Base-by-base conservation (phyloP, 495 filamentous ascomycete species). In the Cudoniella acicularis region DNA sequence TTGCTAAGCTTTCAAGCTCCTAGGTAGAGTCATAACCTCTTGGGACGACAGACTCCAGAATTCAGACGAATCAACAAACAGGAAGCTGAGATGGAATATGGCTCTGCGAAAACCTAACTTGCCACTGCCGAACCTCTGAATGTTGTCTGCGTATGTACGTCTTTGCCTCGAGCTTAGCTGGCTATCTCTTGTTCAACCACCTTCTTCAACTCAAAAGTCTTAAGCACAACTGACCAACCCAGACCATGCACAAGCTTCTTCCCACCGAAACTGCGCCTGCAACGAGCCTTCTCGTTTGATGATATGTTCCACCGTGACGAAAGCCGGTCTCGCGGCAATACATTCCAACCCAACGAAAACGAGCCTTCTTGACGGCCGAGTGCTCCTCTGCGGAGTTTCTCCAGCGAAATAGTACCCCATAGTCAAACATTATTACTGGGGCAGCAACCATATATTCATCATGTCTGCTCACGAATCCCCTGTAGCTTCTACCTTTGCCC, bases 381-480 rank as follows among this genome's bases (percentile, higher is more conserved):
- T n/a, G n/a, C n/a, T n/a, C n/a, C n/a, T n/a, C n/a, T n/a, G n/a
- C n/a, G n/a, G n/a, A n/a, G n/a, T n/a, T n/a, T n/a, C n/a, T n/a
- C 16, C 8, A 30, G 10, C 13, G 18, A 21, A 9, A 23, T 36
- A 45, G 6, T 30, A 45, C 18, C 11, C 45, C 8, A 48, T 24
- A 30, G 4, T 9, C 49, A 22, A 9, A 9, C 49, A 25, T 9
- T 52, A 10, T 9, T 26, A 25, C 11, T 30, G 49, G 4, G 3
- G 17, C 49, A 52, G 4, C 18, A 52, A 26, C n/a, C 47, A 6
- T 50, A 8, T 18, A 17, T 41, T 22, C 47, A 56, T 17, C 17
- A 68, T 68, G 65, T 68, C 65, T 43, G 22, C 54, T 3, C n/a
- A 61, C 24, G 65, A 65, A 40, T 65, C 65, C 20, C 62, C 65